Evolutionary conservation across 805 yeast species (phyloP), one percentile per base, ranked within the genome.

Genomic region (Monosporozyma siamensis): DNA sequence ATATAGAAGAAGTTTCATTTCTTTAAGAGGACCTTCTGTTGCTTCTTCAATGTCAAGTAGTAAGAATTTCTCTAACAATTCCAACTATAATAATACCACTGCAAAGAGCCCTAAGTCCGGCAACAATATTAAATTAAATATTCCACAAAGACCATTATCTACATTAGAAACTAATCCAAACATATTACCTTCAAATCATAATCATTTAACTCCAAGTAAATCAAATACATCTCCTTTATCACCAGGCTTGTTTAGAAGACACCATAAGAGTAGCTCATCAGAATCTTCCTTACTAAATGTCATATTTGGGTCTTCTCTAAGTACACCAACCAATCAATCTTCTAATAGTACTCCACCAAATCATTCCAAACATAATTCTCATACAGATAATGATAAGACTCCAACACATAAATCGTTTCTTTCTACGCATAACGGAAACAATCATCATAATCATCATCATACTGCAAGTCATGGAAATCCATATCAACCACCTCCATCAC

Each of bases 201-300:
- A 25, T 17, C 24, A 10, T 18, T 12, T 23, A 5, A 26, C 25
- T 6, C 29, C 17, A 4, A 26, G 24, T 11, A 37, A 37, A 20
- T 15, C 32, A 2, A 39, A 46, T 4, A 51, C 55, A 6, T 52
- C 59, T 8, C 64, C 64, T 10, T 45, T 54, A n/a, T 54, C 56
- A 36, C 45, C 61, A 4, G 72, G 73, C 22, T 69, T 81, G 41
- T 80, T 81, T 63, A 67, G 82, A 48, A 72, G 79, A 47, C 86
- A 80, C 51, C 70, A 74, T 38, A 71, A 83, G 44, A 72, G 81
- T n/a, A 74, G 71, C 39, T 78, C 84, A 0, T 73, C 80, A 0
- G 82, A 77, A 43, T 68, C 77, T 1, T 69, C 78, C 0, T 43
- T 68, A 1, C 58, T 69, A 44, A 68, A 63, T 24, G 51, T 64